Percentiles rank a stretch among this genome's conserved stretches.
These are phyloP conservation scores for Nematocida sp. DNA, from an alignment of 371 early-diverging fungal species.

Conservation along the genomic window DNA sequence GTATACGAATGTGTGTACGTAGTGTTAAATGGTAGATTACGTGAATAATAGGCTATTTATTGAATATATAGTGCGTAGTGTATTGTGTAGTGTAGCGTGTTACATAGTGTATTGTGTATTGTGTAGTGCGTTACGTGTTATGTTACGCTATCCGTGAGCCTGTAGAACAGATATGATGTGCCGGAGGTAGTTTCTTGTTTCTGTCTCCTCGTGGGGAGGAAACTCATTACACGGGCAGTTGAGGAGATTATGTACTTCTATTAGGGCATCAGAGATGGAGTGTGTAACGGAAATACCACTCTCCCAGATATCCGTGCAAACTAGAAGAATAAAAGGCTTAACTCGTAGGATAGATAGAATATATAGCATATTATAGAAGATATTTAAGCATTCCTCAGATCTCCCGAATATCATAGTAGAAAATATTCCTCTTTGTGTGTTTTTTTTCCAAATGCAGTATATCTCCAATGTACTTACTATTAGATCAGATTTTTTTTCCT, in stretches of 20 bases:
- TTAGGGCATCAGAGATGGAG: not conserved
- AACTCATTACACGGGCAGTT: slow-evolving; percentile 1
- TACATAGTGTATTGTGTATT: too few species aligned
- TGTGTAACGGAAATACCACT: slow-evolving; percentile 15
- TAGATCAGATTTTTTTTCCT: not conserved
- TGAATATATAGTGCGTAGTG: too few species aligned
- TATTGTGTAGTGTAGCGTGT: too few species aligned
- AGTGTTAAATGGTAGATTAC: too few species aligned
- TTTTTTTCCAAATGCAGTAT: slow-evolving; percentile 25
- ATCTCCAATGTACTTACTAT: not conserved
- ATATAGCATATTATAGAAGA: slow-evolving; percentile 3
- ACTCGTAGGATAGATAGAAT: not conserved
- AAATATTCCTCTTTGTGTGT: not conserved
- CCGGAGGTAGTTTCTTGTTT: not conserved
- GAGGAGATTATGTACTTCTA: slow-evolving; percentile 1
- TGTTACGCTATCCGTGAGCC: too few species aligned
- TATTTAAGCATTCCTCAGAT: slow-evolving; percentile 11
- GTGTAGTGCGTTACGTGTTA: too few species aligned
- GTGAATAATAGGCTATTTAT: too few species aligned
- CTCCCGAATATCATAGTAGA: slow-evolving; percentile 32
- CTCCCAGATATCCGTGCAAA: slow-evolving; percentile 49
- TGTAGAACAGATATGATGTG: too few species aligned
- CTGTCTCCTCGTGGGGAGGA: not conserved
- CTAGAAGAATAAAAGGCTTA: not conserved
- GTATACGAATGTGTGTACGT: too few species aligned